phyloP scores from a whole-genome alignment of 331 rosid genomes.

The Malus hybrid region DNA sequence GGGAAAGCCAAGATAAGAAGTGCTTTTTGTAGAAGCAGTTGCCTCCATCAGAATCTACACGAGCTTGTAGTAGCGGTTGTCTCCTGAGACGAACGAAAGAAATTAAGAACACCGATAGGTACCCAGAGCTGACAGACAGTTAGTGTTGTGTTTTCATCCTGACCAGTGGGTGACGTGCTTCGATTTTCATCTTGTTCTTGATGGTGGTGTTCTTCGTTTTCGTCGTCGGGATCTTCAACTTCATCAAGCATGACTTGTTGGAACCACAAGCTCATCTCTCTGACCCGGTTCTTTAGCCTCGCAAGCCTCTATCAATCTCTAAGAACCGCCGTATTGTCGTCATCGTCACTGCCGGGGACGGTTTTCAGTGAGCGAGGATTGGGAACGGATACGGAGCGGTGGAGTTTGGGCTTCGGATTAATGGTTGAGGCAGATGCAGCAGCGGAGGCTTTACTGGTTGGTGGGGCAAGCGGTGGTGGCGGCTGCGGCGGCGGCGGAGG shows the following conservation, averaged over 20 bases:
- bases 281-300: conserved; percentile 43
- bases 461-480: not conserved
- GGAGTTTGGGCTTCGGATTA: not conserved
- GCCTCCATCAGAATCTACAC: conserved; percentile 4
- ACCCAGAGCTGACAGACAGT: not conserved
- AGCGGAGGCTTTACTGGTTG: not conserved
- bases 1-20: not conserved
- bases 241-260: conserved; percentile 31
- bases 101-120: too few relatives aligned
- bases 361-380: not conserved
- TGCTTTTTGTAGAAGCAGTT: too few relatives aligned
- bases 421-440: not conserved
- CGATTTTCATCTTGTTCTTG: not conserved
- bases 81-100: conserved; percentile 14
- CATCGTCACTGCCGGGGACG: not conserved
- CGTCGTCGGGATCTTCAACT: not conserved
- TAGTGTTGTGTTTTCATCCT: not conserved
- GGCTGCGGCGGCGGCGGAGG: not conserved
- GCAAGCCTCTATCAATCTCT: conserved; percentile 31
- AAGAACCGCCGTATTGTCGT: not conserved
- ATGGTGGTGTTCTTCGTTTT: not conserved
- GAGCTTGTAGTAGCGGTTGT: conserved; percentile 50
- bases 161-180: not conserved
- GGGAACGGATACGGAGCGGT: not conserved
- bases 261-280: conserved; percentile 50